Evolutionary conservation across 345 rosid genomes (phyloP).

Genomic region (Eucalyptus guilfoylei): DNA sequence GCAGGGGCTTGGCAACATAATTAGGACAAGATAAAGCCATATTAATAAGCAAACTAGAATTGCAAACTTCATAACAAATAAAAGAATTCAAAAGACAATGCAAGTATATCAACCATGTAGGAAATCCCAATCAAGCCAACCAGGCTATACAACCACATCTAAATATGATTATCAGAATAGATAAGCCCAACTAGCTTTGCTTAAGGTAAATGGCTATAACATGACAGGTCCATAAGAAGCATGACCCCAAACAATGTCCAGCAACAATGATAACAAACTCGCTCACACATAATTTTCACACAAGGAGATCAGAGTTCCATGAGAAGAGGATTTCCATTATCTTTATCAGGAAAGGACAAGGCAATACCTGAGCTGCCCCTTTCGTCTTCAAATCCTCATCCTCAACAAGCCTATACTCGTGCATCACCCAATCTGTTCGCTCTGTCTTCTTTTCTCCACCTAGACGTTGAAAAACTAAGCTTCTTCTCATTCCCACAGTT

Average conservation of each 20-base stretch:
- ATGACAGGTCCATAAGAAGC: accelerated
- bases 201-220: accelerated
- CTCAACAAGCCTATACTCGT: constrained; percentile 57
- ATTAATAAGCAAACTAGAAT: no score
- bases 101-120: no score
- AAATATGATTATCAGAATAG: neutral
- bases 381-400: constrained; percentile 15
- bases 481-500: constrained; percentile 49
- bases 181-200: neutral
- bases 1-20: no score
- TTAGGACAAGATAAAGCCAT: no score
- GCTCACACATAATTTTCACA: neutral
- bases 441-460: constrained; percentile 38
- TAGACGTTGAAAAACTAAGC: constrained; percentile 35
- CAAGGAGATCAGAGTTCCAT: neutral
- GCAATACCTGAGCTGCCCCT: constrained; percentile 24
- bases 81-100: no score
- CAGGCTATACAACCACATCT: neutral
- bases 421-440: constrained; percentile 83
- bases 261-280: accelerated
- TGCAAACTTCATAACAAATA: no score
- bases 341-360: neutral
- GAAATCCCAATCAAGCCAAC: neutral
- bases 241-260: accelerated
- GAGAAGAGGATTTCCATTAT: neutral